These are phyloP conservation scores for Phellopilus nigrolimitatus DNA, from an alignment of 1,284 basidiomycete genomes.

Conservation along the genomic window DNA sequence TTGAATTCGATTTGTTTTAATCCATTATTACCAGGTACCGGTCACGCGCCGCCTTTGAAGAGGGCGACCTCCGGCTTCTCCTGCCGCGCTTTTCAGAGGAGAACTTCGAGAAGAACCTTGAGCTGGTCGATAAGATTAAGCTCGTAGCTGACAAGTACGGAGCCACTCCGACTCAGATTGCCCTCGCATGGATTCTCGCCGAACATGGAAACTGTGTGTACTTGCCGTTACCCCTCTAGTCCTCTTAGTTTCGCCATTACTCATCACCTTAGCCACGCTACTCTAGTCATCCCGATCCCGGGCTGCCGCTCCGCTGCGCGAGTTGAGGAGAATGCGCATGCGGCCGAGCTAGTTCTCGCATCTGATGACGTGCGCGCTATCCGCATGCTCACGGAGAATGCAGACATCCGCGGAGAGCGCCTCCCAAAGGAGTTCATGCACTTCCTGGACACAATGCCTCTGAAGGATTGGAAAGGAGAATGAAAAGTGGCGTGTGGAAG, in stretches of 20 bases:
- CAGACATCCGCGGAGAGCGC: constrained; percentile 26
- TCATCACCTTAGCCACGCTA: neutral
- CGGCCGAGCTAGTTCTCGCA: constrained; percentile 27
- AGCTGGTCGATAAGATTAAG: constrained; percentile 31
- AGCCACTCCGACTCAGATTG: constrained; percentile 33
- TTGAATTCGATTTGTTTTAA: neutral
- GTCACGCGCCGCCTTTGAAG: constrained; percentile 31
- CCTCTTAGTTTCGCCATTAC: neutral
- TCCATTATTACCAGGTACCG: constrained; percentile 21
- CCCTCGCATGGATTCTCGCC: constrained; percentile 36
- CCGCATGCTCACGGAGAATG: constrained; percentile 25
- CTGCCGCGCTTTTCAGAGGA: constrained; percentile 33
- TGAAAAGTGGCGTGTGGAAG: neutral
- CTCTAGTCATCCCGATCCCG: constrained; percentile 12
- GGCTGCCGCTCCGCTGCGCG: constrained; percentile 1
- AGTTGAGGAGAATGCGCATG: constrained; percentile 8
- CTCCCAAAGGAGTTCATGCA: constrained; percentile 14
- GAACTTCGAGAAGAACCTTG: constrained; percentile 36
- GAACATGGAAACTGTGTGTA: constrained; percentile 26
- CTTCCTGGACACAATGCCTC: constrained; percentile 16
- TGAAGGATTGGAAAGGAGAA: constrained; percentile 26
- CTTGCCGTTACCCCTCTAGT: constrained; percentile 20
- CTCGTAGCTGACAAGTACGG: constrained; percentile 27
- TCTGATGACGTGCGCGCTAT: constrained; percentile 29
- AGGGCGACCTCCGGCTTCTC: constrained; percentile 31